Evolutionary conservation across 192 early-diverging fungal species (phyloP).

Genomic region (Umbelopsis sp.): DNA sequence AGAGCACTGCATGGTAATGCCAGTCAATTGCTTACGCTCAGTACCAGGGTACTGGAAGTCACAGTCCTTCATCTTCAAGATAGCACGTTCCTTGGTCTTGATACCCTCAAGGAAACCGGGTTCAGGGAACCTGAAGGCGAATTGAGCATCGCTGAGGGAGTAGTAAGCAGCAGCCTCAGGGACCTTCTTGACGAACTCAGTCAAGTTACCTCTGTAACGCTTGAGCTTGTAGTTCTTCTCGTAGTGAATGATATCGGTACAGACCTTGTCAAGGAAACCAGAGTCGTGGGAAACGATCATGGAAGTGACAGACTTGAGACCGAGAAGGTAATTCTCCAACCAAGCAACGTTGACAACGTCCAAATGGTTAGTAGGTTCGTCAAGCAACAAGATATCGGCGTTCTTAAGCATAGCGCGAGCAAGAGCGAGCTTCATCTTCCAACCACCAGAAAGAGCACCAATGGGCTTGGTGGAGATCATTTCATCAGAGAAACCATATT

Average conservation of each 20-base stretch:
- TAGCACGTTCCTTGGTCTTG: constrained; percentile 73
- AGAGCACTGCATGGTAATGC: constrained; percentile 68
- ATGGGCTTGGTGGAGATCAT: constrained; percentile 65
- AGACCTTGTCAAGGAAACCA: constrained; percentile 77
- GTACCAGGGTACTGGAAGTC: constrained; percentile 72
- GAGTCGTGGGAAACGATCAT: constrained; percentile 90
- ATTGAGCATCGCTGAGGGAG: constrained; percentile 60
- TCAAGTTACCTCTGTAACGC: constrained; percentile 78
- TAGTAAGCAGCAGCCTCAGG: constrained; percentile 82
- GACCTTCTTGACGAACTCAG: constrained; percentile 75
- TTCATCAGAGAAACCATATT: constrained; percentile 70
- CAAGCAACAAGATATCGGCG: constrained; percentile 82
- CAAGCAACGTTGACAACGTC: constrained; percentile 64
- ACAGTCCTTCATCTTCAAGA: constrained; percentile 75
- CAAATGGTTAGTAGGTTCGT: constrained; percentile 89
- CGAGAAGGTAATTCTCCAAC: constrained; percentile 72
- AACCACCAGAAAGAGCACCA: constrained; percentile 82
- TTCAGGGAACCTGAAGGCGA: constrained; percentile 72
- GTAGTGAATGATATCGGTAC: constrained; percentile 85
- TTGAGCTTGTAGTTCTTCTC: constrained; percentile 77
- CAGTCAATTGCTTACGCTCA: constrained; percentile 57
- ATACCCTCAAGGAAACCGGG: constrained; percentile 76
- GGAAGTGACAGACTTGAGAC: constrained; percentile 73
- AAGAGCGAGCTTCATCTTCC: constrained; percentile 90
- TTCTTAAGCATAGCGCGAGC: constrained; percentile 85